These are phyloP conservation scores for Plasmodium berghei DNA, from an alignment of 169 alveolate genomes.

Conservation along the genomic window DNA sequence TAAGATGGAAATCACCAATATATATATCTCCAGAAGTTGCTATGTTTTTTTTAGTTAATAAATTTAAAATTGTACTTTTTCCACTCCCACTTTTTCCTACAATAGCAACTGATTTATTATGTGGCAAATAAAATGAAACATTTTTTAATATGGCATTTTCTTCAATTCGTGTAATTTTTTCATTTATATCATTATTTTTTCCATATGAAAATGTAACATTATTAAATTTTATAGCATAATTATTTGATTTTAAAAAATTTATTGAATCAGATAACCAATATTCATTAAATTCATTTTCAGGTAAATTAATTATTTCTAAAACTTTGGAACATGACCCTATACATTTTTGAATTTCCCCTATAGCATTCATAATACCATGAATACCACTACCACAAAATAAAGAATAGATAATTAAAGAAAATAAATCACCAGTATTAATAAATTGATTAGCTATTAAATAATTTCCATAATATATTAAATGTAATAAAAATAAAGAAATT, in stretches of 20 bases:
- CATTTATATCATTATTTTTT: neutral
- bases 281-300: constrained; percentile 39
- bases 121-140: constrained; percentile 53
- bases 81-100: constrained; percentile 96
- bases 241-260: constrained; percentile 21
- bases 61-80: constrained; percentile 91
- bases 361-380: constrained; percentile 77
- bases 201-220: constrained; percentile 61
- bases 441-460: constrained; percentile 52
- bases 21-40: constrained; percentile 84
- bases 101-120: constrained; percentile 89
- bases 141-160: constrained; percentile 41
- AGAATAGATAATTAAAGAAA: constrained; percentile 81
- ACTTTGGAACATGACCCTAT: constrained; percentile 78
- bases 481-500: constrained; percentile 50
- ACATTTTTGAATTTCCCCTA: constrained; percentile 80
- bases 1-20: constrained; percentile 68
- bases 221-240: constrained; percentile 36
- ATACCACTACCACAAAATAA: constrained; percentile 80
- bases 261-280: constrained; percentile 37
- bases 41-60: constrained; percentile 91
- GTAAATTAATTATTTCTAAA: constrained; percentile 62
- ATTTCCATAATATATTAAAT: constrained; percentile 69
- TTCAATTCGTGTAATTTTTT: neutral
- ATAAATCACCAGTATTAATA: constrained; percentile 83